phyloP scores from a whole-genome alignment of 1,139 yeast genomes.

The Candida smagusa region DNA sequence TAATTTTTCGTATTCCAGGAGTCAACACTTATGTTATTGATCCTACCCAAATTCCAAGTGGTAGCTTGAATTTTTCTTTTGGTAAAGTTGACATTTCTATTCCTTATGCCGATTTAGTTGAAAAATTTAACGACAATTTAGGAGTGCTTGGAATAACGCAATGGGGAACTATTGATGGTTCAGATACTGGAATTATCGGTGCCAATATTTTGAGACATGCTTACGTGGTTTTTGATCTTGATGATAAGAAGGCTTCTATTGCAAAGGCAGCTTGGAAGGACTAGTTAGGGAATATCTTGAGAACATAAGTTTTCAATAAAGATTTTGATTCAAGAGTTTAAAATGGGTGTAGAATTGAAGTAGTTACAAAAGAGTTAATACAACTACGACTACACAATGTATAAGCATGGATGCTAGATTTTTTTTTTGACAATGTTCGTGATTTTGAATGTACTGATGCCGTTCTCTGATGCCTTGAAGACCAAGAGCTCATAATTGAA shows the following conservation, averaged over 20 bases:
- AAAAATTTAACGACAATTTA: neutral
- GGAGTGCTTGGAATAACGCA: neutral
- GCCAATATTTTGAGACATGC: slow-evolving; percentile 19
- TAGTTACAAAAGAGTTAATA: too few species aligned
- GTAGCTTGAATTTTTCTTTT: neutral
- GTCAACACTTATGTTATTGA: neutral
- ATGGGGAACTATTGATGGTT: neutral
- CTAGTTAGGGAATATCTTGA: slow-evolving; percentile 8
- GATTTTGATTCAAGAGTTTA: too few species aligned
- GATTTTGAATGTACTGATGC: too few species aligned
- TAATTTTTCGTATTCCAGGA: neutral
- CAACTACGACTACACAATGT: too few species aligned
- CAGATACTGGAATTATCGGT: slow-evolving; percentile 10
- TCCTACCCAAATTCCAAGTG: neutral
- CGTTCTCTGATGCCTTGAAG: too few species aligned
- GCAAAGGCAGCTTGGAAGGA: slow-evolving; percentile 18
- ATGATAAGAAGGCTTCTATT: slow-evolving; percentile 15
- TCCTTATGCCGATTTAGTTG: neutral
- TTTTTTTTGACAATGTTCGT: too few species aligned
- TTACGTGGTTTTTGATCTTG: slow-evolving; percentile 21
- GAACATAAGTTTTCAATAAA: too few species aligned
- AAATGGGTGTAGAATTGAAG: too few species aligned
- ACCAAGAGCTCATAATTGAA: too few species aligned
- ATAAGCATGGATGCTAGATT: too few species aligned
- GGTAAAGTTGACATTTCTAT: neutral